Conservation (phyloP, 2,329 filamentous ascomycete genomes). For the Pseudogymnoascus sp. region DNA sequence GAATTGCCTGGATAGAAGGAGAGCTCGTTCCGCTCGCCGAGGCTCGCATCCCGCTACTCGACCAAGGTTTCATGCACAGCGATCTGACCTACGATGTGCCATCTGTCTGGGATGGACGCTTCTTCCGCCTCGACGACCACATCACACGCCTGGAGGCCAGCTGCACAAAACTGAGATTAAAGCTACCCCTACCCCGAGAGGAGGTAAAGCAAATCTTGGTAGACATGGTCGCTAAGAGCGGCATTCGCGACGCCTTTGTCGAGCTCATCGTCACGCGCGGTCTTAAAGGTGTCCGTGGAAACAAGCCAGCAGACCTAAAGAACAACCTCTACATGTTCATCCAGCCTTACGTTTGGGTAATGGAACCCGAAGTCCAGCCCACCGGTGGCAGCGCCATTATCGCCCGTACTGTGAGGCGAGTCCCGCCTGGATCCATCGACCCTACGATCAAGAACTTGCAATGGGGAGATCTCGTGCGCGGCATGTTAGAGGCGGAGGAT, state of each 20-base stretch:
- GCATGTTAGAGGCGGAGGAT: conserved; percentile 38
- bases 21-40: conserved; percentile 35
- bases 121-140: conserved; percentile 44
- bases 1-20: conserved; percentile 40
- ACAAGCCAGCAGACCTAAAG: conserved; percentile 26
- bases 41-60: conserved; percentile 40
- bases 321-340: conserved; percentile 41
- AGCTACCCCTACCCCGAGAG: conserved; percentile 33
- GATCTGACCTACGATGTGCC: conserved; percentile 45
- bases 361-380: conserved; percentile 36
- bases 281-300: conserved; percentile 32
- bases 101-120: conserved; percentile 41
- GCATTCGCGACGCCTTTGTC: conserved; percentile 41
- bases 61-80: conserved; percentile 44
- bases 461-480: conserved; percentile 40
- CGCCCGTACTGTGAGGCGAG: conserved; percentile 36
- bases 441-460: conserved; percentile 44
- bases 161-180: conserved; percentile 38
- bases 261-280: conserved; percentile 44
- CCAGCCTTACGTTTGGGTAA: conserved; percentile 41
- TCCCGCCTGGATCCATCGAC: conserved; percentile 38
- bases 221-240: conserved; percentile 38
- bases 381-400: conserved; percentile 35
- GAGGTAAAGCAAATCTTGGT: conserved; percentile 33
- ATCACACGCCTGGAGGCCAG: conserved; percentile 35